Conservation (phyloP, 2,329 filamentous ascomycete genomes). For the Sphaceloma murrayae region DNA sequence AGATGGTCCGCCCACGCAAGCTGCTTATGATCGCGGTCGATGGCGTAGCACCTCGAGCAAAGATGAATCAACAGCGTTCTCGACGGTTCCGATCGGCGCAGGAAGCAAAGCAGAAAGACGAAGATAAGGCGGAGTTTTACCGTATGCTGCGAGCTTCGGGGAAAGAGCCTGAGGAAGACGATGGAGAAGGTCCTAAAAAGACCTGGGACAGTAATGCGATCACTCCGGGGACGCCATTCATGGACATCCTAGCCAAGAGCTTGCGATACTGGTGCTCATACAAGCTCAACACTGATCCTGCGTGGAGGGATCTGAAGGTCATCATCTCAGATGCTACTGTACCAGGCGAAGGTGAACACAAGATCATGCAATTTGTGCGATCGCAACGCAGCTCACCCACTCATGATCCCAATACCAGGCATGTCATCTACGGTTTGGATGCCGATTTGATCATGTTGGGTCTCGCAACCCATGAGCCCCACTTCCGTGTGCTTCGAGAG, state of each 20-base stretch:
- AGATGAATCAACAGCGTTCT: constrained; percentile 99
- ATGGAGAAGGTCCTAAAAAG: constrained; percentile 60
- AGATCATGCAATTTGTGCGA: constrained; percentile 97
- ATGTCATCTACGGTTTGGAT: constrained; percentile 96
- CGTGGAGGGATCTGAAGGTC: constrained; percentile 91
- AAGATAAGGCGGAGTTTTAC: constrained; percentile 78
- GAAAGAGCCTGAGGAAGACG: constrained; percentile 27
- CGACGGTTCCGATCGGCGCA: constrained; percentile 89
- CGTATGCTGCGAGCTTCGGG: constrained; percentile 68
- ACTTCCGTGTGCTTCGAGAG: constrained; percentile 91
- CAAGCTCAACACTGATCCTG: constrained; percentile 93
- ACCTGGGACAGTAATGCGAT: constrained; percentile 87
- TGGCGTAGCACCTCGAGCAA: constrained; percentile 91
- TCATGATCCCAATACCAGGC: constrained; percentile 91
- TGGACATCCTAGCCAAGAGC: constrained; percentile 86
- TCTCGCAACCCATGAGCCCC: constrained; percentile 90
- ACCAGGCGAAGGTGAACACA: constrained; percentile 95
- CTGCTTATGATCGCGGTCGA: constrained; percentile 97
- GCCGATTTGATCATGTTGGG: constrained; percentile 98
- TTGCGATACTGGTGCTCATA: constrained; percentile 95
- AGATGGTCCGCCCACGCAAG: constrained; percentile 95
- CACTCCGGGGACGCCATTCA: constrained; percentile 94
- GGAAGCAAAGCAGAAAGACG: constrained; percentile 88
- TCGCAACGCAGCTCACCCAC: constrained; percentile 84
- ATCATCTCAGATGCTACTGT: constrained; percentile 98